phyloP scores from a whole-genome alignment of 768 basidiomycete genomes.

The Trametes coccinea region DNA sequence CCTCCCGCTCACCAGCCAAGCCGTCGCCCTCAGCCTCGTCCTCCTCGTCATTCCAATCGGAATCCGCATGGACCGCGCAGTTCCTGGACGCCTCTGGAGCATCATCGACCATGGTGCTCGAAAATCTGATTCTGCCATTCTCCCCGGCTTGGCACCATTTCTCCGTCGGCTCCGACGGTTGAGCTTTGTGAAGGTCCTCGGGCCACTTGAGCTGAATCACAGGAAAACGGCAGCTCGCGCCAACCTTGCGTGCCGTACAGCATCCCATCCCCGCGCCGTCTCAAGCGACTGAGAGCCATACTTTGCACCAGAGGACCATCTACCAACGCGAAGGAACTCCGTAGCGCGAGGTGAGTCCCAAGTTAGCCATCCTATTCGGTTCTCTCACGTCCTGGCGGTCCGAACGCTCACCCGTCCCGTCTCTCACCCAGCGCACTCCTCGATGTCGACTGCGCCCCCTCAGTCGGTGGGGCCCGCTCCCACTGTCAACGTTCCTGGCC shows the following conservation, averaged over 20 bases:
- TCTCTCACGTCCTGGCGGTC: slow-evolving; percentile 19
- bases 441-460: slow-evolving; percentile 8
- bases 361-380: neutral
- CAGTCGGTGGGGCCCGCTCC: slow-evolving; percentile 3
- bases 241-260: neutral
- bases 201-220: slow-evolving; percentile 1
- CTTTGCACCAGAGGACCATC: neutral
- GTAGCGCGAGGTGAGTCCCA: slow-evolving; percentile 6
- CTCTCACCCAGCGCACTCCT: slow-evolving; percentile 3
- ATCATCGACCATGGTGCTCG: neutral
- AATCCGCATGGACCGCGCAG: slow-evolving; percentile 9
- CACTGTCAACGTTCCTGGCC: slow-evolving; percentile 1
- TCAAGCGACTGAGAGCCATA: neutral
- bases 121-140: neutral
- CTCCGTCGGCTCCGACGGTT: slow-evolving; percentile 12
- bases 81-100: slow-evolving; percentile 2
- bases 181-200: slow-evolving; percentile 4
- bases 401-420: slow-evolving; percentile 11
- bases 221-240: neutral
- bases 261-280: neutral
- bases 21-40: neutral
- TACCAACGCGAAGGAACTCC: neutral
- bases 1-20: slow-evolving; percentile 7
- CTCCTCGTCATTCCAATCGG: neutral
- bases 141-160: neutral